Conservation (phyloP, 768 basidiomycete genomes). For the Pleurotus tuber-regium region DNA sequence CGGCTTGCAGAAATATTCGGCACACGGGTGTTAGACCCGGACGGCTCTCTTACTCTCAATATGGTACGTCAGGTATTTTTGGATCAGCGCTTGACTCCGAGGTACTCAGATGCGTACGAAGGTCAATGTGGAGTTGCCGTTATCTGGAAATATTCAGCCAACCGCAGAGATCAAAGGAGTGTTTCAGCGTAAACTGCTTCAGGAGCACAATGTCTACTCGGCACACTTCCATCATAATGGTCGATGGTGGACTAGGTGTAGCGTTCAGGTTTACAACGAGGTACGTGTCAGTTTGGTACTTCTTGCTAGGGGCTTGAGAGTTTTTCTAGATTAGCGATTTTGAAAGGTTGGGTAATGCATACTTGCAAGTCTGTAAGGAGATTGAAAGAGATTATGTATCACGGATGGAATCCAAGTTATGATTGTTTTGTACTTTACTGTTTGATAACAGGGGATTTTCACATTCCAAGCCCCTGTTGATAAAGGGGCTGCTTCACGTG, state of each 20-base stretch:
- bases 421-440: too few relatives aligned
- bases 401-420: too few relatives aligned
- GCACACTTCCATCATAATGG: conserved; percentile 34
- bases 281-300: conserved; percentile 21
- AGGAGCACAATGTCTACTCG: conserved; percentile 34
- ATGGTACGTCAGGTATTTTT: conserved; percentile 55
- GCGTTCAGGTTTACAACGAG: conserved; percentile 47
- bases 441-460: too few relatives aligned
- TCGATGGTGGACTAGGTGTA: conserved; percentile 46
- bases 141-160: conserved; percentile 25
- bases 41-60: conserved; percentile 54
- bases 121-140: conserved; percentile 42
- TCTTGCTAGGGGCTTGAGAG: not conserved
- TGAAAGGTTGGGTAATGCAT: conserved; percentile 13
- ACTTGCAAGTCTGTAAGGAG: conserved; percentile 9
- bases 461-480: too few relatives aligned
- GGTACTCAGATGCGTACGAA: conserved; percentile 11
- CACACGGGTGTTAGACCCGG: conserved; percentile 63
- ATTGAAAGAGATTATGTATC: conserved; percentile 7
- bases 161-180: conserved; percentile 20
- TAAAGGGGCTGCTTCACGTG: too few relatives aligned
- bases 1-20: conserved; percentile 61
- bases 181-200: conserved; percentile 29
- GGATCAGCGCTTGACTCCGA: not conserved
- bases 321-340: conserved; percentile 11